Percentiles rank a stretch among this genome's conserved stretches.
Conservation (phyloP, 176 grass and related monocot species). For the Oryza australiensis region DNA sequence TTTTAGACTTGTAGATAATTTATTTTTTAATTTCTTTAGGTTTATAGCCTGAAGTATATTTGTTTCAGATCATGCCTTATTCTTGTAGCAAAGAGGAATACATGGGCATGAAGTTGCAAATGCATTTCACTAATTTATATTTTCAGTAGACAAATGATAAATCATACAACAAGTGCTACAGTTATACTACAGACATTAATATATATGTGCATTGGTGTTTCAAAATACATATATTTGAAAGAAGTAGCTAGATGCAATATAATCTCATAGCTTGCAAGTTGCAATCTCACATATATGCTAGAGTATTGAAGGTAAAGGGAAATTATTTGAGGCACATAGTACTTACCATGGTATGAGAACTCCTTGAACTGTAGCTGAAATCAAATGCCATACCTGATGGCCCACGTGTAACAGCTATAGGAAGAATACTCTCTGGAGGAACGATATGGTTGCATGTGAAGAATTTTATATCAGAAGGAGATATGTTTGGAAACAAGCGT, state of each 20-base stretch:
- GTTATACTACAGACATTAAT: background rate
- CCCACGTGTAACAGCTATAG: conserved; percentile 75
- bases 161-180: background rate
- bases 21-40: background rate
- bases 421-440: conserved; percentile 87
- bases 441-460: conserved; percentile 96
- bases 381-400: conserved; percentile 93
- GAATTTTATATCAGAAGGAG: conserved; percentile 57
- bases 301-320: background rate
- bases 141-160: background rate
- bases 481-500: conserved; percentile 63
- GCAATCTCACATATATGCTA: conserved; percentile 1
- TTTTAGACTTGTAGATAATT: background rate
- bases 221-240: background rate
- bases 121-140: background rate
- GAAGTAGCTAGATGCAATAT: background rate
- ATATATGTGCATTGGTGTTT: conserved; percentile 1
- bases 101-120: conserved; percentile 1
- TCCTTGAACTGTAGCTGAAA: conserved; percentile 93
- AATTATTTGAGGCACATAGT: background rate
- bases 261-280: conserved; percentile 18
- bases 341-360: conserved; percentile 70
- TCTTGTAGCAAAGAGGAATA: background rate
- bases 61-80: background rate
- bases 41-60: background rate